phyloP scores from a whole-genome alignment of 768 basidiomycete species.

The Bullera alba region DNA sequence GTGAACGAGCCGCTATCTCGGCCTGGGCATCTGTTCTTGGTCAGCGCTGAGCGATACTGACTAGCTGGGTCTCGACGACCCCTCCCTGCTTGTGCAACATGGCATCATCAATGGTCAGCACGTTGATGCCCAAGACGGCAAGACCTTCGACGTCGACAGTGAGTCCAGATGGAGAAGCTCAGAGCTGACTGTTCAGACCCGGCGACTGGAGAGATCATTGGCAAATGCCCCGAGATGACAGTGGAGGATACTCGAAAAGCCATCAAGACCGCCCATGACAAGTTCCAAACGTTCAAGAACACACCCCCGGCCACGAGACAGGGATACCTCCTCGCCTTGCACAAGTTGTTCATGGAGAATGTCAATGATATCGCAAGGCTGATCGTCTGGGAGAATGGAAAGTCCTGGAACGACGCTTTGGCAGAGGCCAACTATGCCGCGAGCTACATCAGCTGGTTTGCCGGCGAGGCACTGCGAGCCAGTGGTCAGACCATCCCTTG shows the following conservation, averaged over 20 bases:
- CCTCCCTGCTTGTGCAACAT: conserved; percentile 65
- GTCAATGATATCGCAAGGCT: conserved; percentile 79
- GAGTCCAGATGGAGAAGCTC: conserved; percentile 36
- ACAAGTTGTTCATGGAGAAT: conserved; percentile 69
- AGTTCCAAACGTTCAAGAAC: conserved; percentile 77
- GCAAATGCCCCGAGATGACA: conserved; percentile 83
- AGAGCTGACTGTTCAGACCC: conserved; percentile 58
- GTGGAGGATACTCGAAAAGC: conserved; percentile 74
- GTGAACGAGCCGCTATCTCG: not conserved
- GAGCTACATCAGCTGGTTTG: conserved; percentile 48
- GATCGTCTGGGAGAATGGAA: conserved; percentile 91
- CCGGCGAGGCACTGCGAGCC: conserved; percentile 83
- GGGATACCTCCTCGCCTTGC: conserved; percentile 73
- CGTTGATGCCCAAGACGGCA: conserved; percentile 69
- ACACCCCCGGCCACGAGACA: conserved; percentile 81
- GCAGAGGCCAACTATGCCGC: conserved; percentile 67
- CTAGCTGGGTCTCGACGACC: conserved; percentile 59
- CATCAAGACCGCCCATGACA: conserved; percentile 69
- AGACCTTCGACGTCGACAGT: conserved; percentile 71
- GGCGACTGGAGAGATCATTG: conserved; percentile 73
- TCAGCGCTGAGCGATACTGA: too few relatives aligned
- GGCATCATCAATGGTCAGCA: conserved; percentile 79
- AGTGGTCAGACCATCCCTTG: conserved; percentile 90
- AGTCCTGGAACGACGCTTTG: conserved; percentile 76
- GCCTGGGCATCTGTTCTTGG: not conserved